Evolutionary conservation across 805 yeast genomes (phyloP).

Genomic region (Kuraishia cidri): DNA sequence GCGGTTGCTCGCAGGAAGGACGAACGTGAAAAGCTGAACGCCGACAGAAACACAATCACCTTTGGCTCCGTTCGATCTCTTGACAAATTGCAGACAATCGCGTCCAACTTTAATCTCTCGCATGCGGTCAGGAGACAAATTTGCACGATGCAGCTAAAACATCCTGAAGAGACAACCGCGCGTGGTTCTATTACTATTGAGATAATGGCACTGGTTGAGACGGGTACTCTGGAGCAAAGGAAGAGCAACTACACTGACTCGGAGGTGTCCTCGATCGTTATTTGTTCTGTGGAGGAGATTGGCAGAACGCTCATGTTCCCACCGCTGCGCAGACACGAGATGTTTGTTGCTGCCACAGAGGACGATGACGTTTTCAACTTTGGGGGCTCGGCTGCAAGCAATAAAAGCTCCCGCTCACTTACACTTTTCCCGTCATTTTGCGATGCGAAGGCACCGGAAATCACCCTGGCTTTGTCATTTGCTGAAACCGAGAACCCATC

Average conservation of each 20-base stretch:
- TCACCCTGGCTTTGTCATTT: too few species aligned
- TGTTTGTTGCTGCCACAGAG: conserved; percentile 8
- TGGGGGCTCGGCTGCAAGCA: too few species aligned
- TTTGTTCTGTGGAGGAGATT: conserved; percentile 18
- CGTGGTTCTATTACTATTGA: neutral
- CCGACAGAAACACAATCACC: conserved; percentile 7
- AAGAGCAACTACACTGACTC: neutral
- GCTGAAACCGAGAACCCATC: neutral
- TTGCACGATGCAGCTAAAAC: conserved; percentile 4
- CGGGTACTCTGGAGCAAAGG: conserved; percentile 17
- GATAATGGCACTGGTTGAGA: neutral
- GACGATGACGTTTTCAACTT: neutral
- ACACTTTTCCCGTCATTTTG: too few species aligned
- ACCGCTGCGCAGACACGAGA: conserved; percentile 18
- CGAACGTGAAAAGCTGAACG: conserved; percentile 10
- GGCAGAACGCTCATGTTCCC: conserved; percentile 23
- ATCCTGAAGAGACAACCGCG: conserved; percentile 3
- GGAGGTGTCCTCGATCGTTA: conserved; percentile 10
- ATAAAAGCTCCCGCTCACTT: too few species aligned
- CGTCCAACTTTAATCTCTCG: conserved; percentile 5
- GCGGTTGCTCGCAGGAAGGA: conserved; percentile 12
- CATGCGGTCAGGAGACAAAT: conserved; percentile 4
- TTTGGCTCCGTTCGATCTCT: conserved; percentile 5
- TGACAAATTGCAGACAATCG: conserved; percentile 5
- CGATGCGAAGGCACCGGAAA: too few species aligned